Conservation (phyloP, 495 filamentous ascomycete species). For the Xylaria sp. region DNA sequence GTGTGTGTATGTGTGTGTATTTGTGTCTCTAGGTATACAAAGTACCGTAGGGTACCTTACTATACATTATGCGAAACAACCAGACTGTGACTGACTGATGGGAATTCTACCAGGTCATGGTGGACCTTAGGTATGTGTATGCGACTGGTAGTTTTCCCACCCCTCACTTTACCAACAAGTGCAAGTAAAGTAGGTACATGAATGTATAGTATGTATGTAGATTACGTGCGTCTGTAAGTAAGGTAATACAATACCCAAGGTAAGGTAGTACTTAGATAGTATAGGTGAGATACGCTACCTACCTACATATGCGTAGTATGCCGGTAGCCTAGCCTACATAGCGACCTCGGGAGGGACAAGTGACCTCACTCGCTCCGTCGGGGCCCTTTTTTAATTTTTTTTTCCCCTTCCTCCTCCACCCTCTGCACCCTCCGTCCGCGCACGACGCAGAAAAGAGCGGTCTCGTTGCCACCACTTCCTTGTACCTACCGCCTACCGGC, state of each 20-base stretch:
- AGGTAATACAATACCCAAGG: slow-evolving; percentile 10
- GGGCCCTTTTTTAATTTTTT: slow-evolving; percentile 15
- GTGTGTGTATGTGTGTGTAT: too few relatives aligned
- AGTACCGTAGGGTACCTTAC: neutral
- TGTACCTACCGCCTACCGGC: neutral
- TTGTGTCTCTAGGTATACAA: neutral
- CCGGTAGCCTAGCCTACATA: neutral
- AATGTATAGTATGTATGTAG: too few relatives aligned
- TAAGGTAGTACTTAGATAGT: neutral
- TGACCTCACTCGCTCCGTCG: slow-evolving; percentile 14
- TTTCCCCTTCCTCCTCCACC: neutral
- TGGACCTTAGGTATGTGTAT: too few relatives aligned
- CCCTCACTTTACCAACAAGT: slow-evolving; percentile 14
- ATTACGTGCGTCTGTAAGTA: too few relatives aligned
- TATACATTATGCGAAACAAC: neutral
- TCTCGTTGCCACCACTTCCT: slow-evolving; percentile 17
- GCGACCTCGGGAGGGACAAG: slow-evolving; percentile 14
- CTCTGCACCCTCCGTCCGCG: neutral
- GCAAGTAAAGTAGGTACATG: neutral
- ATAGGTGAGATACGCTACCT: neutral
- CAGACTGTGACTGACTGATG: neutral
- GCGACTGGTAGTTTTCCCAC: neutral
- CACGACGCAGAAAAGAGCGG: slow-evolving; percentile 14
- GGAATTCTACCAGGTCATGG: neutral
- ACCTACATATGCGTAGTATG: neutral